Conservation (phyloP, 179 eudicot species). For the Patellifolia procumbens region DNA sequence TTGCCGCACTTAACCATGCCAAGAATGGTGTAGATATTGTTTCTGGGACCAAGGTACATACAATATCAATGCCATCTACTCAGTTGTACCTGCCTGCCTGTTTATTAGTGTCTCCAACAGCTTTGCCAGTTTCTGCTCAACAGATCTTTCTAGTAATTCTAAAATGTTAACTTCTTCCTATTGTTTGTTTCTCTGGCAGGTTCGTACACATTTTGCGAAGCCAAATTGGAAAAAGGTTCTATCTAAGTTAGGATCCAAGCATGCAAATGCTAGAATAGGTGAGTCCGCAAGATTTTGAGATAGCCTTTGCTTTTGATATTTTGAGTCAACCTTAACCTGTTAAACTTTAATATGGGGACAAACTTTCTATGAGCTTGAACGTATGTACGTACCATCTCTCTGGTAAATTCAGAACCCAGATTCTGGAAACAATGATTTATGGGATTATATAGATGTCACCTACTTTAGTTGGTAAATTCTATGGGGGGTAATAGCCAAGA, state of each 20-base stretch:
- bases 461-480: background rate
- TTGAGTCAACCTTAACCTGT: background rate
- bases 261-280: slow-evolving; percentile 93
- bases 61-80: background rate
- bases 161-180: background rate
- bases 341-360: background rate
- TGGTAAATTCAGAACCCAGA: background rate
- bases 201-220: slow-evolving; percentile 93
- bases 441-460: background rate
- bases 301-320: background rate
- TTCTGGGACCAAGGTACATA: slow-evolving; percentile 84
- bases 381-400: background rate
- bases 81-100: too few relatives aligned
- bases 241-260: slow-evolving; percentile 76
- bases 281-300: slow-evolving; percentile 15
- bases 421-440: background rate
- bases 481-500: too few relatives aligned
- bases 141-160: background rate
- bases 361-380: background rate
- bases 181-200: slow-evolving; percentile 42
- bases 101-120: background rate
- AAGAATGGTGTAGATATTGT: slow-evolving; percentile 90
- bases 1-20: slow-evolving; percentile 98
- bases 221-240: slow-evolving; percentile 98
- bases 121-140: background rate